Conservation (phyloP, 805 yeast species). For the Candida berthetii region DNA sequence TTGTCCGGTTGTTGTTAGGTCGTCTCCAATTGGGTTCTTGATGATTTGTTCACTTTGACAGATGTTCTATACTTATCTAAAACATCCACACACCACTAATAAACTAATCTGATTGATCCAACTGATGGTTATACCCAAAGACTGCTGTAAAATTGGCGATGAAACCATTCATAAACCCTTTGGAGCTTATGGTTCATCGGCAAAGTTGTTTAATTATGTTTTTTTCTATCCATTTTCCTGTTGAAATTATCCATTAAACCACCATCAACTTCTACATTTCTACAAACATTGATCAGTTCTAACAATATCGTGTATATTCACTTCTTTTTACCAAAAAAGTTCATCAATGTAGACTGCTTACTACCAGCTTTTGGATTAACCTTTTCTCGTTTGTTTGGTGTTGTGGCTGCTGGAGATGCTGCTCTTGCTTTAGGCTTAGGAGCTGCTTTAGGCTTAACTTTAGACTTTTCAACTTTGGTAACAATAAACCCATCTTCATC, state of each 20-base stretch:
- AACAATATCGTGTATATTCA: too few species aligned
- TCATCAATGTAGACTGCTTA: slow-evolving; percentile 38
- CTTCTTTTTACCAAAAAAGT: slow-evolving; percentile 36
- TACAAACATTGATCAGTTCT: too few species aligned
- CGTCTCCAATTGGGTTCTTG: background rate
- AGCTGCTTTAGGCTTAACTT: slow-evolving; percentile 11
- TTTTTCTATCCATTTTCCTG: too few species aligned
- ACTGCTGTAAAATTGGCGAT: too few species aligned
- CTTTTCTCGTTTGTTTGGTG: slow-evolving; percentile 9
- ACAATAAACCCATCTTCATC: slow-evolving; percentile 50
- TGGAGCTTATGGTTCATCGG: too few species aligned
- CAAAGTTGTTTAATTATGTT: background rate
- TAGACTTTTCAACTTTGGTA: slow-evolving; percentile 20
- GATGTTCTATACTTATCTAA: background rate
- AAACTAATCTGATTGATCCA: too few species aligned
- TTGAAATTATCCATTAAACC: too few species aligned
- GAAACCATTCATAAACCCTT: too few species aligned
- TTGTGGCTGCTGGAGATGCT: background rate
- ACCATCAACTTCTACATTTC: too few species aligned
- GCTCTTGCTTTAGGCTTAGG: slow-evolving; percentile 12
- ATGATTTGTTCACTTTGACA: background rate
- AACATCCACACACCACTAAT: background rate
- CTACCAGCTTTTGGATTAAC: slow-evolving; percentile 16
- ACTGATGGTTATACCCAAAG: too few species aligned
- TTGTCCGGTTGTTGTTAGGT: background rate